These are phyloP conservation scores for Phytophthora tubulina DNA, from an alignment of 352 stramenopile genomes.

Conservation along the genomic window DNA sequence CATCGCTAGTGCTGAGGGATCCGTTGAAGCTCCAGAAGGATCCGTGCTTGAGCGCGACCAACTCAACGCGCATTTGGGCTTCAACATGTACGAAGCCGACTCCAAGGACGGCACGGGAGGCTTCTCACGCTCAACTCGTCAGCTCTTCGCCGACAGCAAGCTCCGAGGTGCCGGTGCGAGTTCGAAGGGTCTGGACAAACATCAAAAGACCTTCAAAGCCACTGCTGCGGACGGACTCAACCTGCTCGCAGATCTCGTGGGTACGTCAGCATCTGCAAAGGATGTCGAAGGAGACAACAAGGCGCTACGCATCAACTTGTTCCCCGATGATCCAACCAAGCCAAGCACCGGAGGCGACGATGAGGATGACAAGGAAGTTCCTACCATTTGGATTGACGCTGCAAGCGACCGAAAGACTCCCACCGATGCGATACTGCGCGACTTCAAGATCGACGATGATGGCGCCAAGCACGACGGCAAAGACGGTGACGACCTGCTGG, in stretches of 20 bases:
- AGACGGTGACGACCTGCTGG: constrained; percentile 80
- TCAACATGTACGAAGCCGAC: constrained; percentile 90
- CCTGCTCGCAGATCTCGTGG: constrained; percentile 85
- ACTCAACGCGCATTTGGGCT: constrained; percentile 64
- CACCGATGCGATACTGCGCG: constrained; percentile 57
- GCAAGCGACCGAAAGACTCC: constrained; percentile 74
- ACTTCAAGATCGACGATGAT: constrained; percentile 73
- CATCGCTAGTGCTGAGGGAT: constrained; percentile 62
- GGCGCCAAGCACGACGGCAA: constrained; percentile 53
- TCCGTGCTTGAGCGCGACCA: constrained; percentile 72
- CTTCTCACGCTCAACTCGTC: constrained; percentile 54
- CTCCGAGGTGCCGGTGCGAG: constrained; percentile 25
- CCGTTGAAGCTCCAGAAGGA: constrained; percentile 58
- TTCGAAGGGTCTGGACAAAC: constrained; percentile 46
- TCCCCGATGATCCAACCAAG: constrained; percentile 66
- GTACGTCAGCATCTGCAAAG: constrained; percentile 58
- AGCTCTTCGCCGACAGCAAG: constrained; percentile 77
- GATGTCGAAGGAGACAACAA: constrained; percentile 62
- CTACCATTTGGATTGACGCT: constrained; percentile 86
- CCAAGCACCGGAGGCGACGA: constrained; percentile 50
- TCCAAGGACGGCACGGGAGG: constrained; percentile 53
- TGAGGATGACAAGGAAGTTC: constrained; percentile 70
- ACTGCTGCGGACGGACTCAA: constrained; percentile 87
- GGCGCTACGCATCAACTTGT: constrained; percentile 81
- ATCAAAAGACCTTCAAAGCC: constrained; percentile 79